phyloP scores from a whole-genome alignment of 768 basidiomycete species.

The Solioccasus polychromus region DNA sequence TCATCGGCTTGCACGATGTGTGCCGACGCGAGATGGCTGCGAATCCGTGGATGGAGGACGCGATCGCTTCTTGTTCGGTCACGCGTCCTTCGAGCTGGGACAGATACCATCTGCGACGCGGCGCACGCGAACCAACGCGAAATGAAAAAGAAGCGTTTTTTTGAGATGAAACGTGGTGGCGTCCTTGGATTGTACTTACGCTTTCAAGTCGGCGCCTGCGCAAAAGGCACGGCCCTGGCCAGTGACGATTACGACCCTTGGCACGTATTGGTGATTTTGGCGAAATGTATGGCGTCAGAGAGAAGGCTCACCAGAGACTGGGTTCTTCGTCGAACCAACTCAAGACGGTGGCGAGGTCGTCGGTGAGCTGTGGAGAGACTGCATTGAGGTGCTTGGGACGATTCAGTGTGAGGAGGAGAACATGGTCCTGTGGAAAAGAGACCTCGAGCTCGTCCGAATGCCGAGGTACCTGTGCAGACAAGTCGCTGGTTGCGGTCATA shows the following conservation, averaged over 20 bases:
- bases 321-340: slow-evolving; percentile 77
- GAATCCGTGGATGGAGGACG: slow-evolving; percentile 55
- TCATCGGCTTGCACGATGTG: slow-evolving; percentile 63
- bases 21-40: slow-evolving; percentile 69
- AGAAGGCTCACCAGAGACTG: slow-evolving; percentile 56
- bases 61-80: slow-evolving; percentile 43
- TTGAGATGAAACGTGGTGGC: not conserved
- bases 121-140: not conserved
- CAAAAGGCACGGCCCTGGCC: slow-evolving; percentile 74
- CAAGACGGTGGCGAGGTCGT: slow-evolving; percentile 50
- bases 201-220: slow-evolving; percentile 76
- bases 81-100: slow-evolving; percentile 43
- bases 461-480: slow-evolving; percentile 14
- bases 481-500: slow-evolving; percentile 1
- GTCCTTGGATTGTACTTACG: slow-evolving; percentile 42
- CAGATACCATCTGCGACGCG: slow-evolving; percentile 68
- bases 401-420: slow-evolving; percentile 58
- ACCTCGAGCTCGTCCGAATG: slow-evolving; percentile 38
- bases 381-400: slow-evolving; percentile 73
- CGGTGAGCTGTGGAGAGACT: slow-evolving; percentile 56
- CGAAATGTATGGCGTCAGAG: not conserved
- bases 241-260: slow-evolving; percentile 73
- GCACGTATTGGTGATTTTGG: slow-evolving; percentile 2
- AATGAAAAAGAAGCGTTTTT: not conserved
- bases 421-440: slow-evolving; percentile 47